Evolutionary conservation across 257 asterid genomes (phyloP), one percentile per base, ranked within the genome.

Genomic region (Ligustrum vulgare): DNA sequence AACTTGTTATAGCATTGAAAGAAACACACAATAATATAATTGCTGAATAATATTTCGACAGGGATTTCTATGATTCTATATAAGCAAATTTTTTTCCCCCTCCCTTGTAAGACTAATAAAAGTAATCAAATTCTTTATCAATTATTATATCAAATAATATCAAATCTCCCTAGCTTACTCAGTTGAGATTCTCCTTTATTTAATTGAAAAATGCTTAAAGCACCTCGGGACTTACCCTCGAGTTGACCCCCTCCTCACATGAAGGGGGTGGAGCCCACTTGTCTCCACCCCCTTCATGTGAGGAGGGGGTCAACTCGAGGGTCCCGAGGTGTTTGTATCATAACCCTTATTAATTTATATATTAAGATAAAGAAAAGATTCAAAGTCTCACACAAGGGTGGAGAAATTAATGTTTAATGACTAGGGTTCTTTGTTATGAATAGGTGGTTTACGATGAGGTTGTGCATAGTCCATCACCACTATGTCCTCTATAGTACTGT

Each of bases 381-480:
- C 58, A 5, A 49, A 49, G 22, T 49, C 58, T 49, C 1, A 49
- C n/a, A 15, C n/a, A 49, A 49, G n/a, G 20, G 63, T 54, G 63
- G 63, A 54, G 63, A 58, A 58, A 58, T 58, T 20, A 25, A 60
- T 35, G 34, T 23, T 49, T 49, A 6, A 49, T 7, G 58, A 15
- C 81, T 82, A 91, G 77, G 93, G 91, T 36, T 80, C 80, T 47
- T 20, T 80, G 87, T 92, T 92, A 79, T 92, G 96, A 74, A 92
- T 90, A 37, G 97, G 97, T 63, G 96, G 93, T 77, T 89, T 92
- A 66, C 97, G 91, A 74, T 87, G 97, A 70, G 97, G 95, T 73
- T 84, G 93, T 20, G 96, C 95, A 12, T 92, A 92, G 67, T 92
- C 97, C 93, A 89, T 89, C 34, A 85, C 91, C 1, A 51, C 91